These are phyloP conservation scores for Talaromyces stipitatus DNA, from an alignment of 495 filamentous ascomycete species.

Conservation along the genomic window DNA sequence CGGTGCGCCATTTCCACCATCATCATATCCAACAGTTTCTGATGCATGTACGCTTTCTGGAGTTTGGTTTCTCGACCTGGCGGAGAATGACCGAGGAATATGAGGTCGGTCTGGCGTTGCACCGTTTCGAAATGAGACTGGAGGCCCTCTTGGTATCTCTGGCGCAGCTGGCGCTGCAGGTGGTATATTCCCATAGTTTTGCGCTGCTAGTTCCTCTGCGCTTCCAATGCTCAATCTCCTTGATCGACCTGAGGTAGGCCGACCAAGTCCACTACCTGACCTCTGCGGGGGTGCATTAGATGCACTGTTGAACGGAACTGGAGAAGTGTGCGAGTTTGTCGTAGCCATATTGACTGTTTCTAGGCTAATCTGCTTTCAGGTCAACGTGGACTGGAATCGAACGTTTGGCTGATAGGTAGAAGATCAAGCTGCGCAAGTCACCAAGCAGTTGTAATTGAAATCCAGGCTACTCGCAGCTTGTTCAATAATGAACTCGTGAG, in stretches of 20 bases:
- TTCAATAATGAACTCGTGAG: neutral
- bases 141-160: constrained; percentile 50
- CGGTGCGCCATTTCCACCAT: neutral
- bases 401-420: too few species aligned
- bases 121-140: constrained; percentile 43
- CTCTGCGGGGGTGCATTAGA: neutral
- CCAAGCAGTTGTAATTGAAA: neutral
- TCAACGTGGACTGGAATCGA: neutral
- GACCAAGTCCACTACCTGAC: neutral
- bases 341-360: neutral
- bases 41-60: neutral
- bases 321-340: neutral
- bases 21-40: neutral
- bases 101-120: neutral
- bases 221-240: neutral
- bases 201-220: neutral
- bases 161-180: constrained; percentile 40
- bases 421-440: neutral
- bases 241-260: neutral
- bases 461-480: neutral
- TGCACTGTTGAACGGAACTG: neutral
- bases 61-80: constrained; percentile 11
- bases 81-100: constrained; percentile 15
- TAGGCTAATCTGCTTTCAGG: neutral
- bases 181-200: neutral